phyloP scores from a whole-genome alignment of 2,329 filamentous ascomycete species.

The Calonectria ilicicola region DNA sequence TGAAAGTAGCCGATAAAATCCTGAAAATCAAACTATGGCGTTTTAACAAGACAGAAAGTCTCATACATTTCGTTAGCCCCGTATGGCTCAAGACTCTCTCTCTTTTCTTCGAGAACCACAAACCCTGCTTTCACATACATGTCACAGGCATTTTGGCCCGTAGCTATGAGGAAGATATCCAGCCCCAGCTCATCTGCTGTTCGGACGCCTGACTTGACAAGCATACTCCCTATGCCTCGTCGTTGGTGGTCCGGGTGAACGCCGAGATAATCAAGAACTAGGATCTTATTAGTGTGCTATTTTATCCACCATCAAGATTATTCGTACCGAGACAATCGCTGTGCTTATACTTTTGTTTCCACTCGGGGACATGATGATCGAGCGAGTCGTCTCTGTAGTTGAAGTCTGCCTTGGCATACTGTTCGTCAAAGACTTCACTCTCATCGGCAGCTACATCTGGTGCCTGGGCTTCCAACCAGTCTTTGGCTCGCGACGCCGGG shows the following conservation, averaged over 20 bases:
- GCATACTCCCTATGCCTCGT: conserved; percentile 35
- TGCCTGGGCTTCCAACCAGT: conserved; percentile 29
- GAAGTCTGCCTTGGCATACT: conserved; percentile 6
- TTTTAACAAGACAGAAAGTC: conserved; percentile 25
- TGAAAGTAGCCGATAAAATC: no score
- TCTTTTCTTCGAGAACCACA: conserved; percentile 21
- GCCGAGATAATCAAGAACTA: conserved; percentile 39
- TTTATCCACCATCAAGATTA: fast-evolving
- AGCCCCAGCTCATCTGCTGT: conserved; percentile 31
- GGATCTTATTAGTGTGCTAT: not conserved
- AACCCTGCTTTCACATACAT: conserved; percentile 38
- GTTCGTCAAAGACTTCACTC: not conserved
- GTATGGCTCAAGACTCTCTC: conserved; percentile 12
- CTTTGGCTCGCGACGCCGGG: conserved; percentile 16
- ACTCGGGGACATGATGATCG: conserved; percentile 25
- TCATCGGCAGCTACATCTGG: conserved; percentile 24
- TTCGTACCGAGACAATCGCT: conserved; percentile 25
- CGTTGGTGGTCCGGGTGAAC: conserved; percentile 36
- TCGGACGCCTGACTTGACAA: conserved; percentile 35
- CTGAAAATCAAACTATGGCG: not conserved
- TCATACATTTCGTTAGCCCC: conserved; percentile 25
- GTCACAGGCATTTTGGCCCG: conserved; percentile 24
- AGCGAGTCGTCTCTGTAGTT: not conserved
- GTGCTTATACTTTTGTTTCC: conserved; percentile 26
- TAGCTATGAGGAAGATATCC: conserved; percentile 32